Conservation (phyloP, 148 eudicot species). For the Chenopodium berlandieri region DNA sequence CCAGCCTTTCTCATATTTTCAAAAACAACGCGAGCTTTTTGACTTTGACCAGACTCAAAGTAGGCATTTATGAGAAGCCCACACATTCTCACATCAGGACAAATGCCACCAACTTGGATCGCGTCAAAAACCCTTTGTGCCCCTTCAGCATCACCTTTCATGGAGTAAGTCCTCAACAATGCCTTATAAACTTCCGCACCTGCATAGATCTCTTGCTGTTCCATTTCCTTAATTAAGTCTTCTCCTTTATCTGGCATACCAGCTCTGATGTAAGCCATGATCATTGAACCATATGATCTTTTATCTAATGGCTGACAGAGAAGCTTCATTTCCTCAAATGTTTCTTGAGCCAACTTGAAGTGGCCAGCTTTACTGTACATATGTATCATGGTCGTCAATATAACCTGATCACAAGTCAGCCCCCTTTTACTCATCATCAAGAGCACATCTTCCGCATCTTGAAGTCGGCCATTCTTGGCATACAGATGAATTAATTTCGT, state of each 20-base stretch:
- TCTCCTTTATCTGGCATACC: constrained; percentile 60
- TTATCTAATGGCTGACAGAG: constrained; percentile 64
- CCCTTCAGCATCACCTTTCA: constrained; percentile 68
- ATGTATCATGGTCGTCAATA: constrained; percentile 73
- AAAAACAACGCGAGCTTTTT: constrained; percentile 59
- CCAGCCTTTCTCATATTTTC: constrained; percentile 68
- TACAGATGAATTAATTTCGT: constrained; percentile 82
- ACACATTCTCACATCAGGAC: constrained; percentile 71
- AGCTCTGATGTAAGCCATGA: constrained; percentile 87
- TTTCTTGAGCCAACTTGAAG: constrained; percentile 60
- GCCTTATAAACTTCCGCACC: constrained; percentile 88
- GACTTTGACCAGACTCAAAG: constrained; percentile 51
- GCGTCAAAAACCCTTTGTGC: constrained; percentile 82
- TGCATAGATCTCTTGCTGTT: constrained; percentile 52
- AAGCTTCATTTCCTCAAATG: constrained; percentile 70
- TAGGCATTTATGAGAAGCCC: constrained; percentile 85
- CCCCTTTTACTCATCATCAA: constrained; percentile 61
- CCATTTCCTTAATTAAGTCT: constrained; percentile 67
- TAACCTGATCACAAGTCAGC: constrained; percentile 73
- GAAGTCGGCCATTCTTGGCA: constrained; percentile 53
- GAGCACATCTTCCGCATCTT: constrained; percentile 63
- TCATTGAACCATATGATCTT: constrained; percentile 88
- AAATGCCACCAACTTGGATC: constrained; percentile 67
- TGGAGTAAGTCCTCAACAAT: constrained; percentile 81
- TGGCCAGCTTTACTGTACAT: constrained; percentile 90